Conservation (phyloP, 106 monocot species). For the Triglochin maritima region DNA sequence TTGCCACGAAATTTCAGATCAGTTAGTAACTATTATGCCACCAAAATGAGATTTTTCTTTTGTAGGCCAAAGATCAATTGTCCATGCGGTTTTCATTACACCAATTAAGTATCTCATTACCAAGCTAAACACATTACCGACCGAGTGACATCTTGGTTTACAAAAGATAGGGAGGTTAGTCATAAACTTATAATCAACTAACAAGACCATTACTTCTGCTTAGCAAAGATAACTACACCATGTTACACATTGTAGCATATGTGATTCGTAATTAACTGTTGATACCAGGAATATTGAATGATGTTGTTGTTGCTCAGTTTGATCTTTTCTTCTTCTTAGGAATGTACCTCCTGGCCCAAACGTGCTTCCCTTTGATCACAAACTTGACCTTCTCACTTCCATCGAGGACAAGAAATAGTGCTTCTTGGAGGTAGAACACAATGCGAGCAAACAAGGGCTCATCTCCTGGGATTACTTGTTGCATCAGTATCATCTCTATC, state of each 20-base stretch:
- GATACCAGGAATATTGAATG: not conserved
- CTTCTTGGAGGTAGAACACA: slow-evolving; percentile 9
- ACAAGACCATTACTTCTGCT: no score
- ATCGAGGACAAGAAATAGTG: slow-evolving; percentile 9
- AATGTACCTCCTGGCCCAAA: slow-evolving; percentile 26
- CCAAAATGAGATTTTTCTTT: no score
- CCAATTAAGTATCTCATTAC: no score
- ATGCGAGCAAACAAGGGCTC: slow-evolving; percentile 21
- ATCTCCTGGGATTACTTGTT: not conserved
- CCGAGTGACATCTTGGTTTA: no score
- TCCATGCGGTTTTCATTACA: no score
- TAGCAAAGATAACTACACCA: not conserved
- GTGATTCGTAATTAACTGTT: not conserved
- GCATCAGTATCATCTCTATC: slow-evolving; percentile 20
- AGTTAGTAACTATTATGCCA: no score
- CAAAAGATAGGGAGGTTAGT: no score
- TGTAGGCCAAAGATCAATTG: no score
- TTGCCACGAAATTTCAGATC: no score
- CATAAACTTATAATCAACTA: no score
- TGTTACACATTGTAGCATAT: not conserved
- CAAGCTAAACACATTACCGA: no score
- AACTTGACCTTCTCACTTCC: slow-evolving; percentile 27
- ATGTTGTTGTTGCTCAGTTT: not conserved
- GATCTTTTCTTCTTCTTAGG: slow-evolving; percentile 17
- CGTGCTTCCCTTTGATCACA: slow-evolving; percentile 25